Conservation (phyloP, 106 monocot genomes). For the Dioscorea alata region DNA sequence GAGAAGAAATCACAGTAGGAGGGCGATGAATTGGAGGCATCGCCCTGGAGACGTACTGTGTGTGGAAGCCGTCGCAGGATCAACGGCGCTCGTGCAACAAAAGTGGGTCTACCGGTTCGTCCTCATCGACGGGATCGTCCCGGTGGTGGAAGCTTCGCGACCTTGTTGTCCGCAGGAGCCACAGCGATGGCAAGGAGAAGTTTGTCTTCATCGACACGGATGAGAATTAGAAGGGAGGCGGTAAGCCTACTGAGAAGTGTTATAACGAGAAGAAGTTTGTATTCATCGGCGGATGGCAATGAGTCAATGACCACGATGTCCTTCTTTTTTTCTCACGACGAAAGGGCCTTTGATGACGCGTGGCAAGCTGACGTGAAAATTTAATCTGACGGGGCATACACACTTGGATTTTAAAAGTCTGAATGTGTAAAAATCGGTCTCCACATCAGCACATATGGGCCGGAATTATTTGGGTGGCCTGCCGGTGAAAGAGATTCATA, state of each 20-base stretch:
- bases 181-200: constrained; percentile 78
- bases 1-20: constrained; percentile 12
- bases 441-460: too few relatives aligned
- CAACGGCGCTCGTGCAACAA: constrained; percentile 23
- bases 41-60: constrained; percentile 39
- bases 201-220: constrained; percentile 40
- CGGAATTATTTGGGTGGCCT: too few relatives aligned
- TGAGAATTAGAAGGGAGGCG: too few relatives aligned
- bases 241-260: neutral
- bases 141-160: constrained; percentile 36
- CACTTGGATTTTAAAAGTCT: too few relatives aligned
- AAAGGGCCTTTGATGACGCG: too few relatives aligned
- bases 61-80: constrained; percentile 35
- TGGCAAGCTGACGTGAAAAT: too few relatives aligned
- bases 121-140: neutral
- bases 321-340: too few relatives aligned
- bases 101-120: constrained; percentile 57
- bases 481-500: too few relatives aligned
- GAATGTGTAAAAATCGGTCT: too few relatives aligned
- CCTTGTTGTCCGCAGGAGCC: constrained; percentile 54
- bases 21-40: constrained; percentile 25
- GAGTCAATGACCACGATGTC: too few relatives aligned
- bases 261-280: neutral
- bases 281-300: constrained; percentile 18
- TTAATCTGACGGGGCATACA: too few relatives aligned